Evolutionary conservation across 768 basidiomycete genomes (phyloP), one percentile per base, ranked within the genome.

Genomic region (Mycena polygramma): DNA sequence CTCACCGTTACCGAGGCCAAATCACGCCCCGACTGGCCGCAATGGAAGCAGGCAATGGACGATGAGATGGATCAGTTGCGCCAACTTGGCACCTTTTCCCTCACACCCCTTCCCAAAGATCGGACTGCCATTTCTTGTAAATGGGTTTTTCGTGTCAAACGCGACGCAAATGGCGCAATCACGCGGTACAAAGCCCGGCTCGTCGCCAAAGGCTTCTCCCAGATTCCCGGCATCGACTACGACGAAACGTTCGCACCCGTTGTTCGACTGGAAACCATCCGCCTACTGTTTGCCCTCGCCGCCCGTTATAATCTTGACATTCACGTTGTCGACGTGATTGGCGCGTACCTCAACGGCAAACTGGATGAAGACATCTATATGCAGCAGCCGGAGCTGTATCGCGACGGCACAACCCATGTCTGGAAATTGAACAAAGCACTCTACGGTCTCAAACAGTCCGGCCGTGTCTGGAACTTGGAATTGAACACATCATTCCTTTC

Each of bases 191-290:
- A 84, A 30, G 30, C 30, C 30, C 30, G 30, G 30, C 30, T 30
- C 6, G 30, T 30, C 6, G 30, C 30, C 30, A 68, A 68, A 57
- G 74, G 74, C 7, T 83, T 77, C 70, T 70, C 76, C 0, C 82
- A 83, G 62, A 71, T 76, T 15, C 76, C 75, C 13, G 81, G 82
- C 17, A 43, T 80, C 22, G 81, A 81, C 61, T 82, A 71, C 54
- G 59, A 59, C 53, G 68, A 74, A 22, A 68, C 53, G 1, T 74
- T 59, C 39, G 62, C 73, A 0, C 67, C 71, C 2, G 73, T 74
- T 60, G 73, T 70, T 37, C 57, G 70, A 9, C 19, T 67, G 39
- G 68, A 65, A 46, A 71, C 71, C 7, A 63, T 72, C 36, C 73
- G 73, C 2, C 53, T 73, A 14, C 63, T 73, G 10, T 67, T 83